Conservation (phyloP, 2,329 filamentous ascomycete genomes). For the Ascosphaera apis region DNA sequence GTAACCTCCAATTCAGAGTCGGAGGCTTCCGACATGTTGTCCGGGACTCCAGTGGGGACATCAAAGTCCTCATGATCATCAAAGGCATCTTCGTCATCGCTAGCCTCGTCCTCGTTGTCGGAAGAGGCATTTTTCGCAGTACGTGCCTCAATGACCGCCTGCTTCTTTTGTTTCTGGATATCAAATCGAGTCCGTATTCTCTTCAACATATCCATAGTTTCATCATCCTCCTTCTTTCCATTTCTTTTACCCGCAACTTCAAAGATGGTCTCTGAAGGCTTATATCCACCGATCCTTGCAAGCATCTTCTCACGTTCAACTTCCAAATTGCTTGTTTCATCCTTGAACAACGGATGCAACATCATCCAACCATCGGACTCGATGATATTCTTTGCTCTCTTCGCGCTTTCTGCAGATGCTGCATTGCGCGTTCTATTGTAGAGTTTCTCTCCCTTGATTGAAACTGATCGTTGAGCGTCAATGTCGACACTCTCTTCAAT, state of each 20-base stretch:
- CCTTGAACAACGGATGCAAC: slow-evolving; percentile 59
- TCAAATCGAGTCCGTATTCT: slow-evolving; percentile 21
- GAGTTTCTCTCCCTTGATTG: slow-evolving; percentile 72
- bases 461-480: slow-evolving; percentile 43
- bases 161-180: slow-evolving; percentile 17
- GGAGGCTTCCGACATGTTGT: slow-evolving; percentile 36
- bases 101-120: slow-evolving; percentile 7
- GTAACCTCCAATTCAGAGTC: slow-evolving; percentile 45
- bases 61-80: slow-evolving; percentile 19
- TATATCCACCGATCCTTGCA: slow-evolving; percentile 66
- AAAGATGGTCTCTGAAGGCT: slow-evolving; percentile 87
- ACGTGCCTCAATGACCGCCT: slow-evolving; percentile 10
- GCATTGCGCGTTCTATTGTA: slow-evolving; percentile 79
- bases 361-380: slow-evolving; percentile 46
- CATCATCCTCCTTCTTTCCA: slow-evolving; percentile 45
- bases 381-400: slow-evolving; percentile 58
- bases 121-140: slow-evolving; percentile 9
- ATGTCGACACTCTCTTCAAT: slow-evolving; percentile 57
- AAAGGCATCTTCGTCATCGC: slow-evolving; percentile 19
- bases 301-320: slow-evolving; percentile 66
- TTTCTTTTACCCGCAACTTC: slow-evolving; percentile 63
- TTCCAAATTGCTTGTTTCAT: slow-evolving; percentile 38
- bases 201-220: slow-evolving; percentile 31
- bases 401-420: slow-evolving; percentile 74
- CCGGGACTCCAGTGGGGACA: slow-evolving; percentile 8